Percentiles rank a stretch among this genome's conserved stretches.
Evolutionary conservation across 2,329 filamentous ascomycete genomes (phyloP).

Genomic region (Cladosporium austrohemisphaericum): DNA sequence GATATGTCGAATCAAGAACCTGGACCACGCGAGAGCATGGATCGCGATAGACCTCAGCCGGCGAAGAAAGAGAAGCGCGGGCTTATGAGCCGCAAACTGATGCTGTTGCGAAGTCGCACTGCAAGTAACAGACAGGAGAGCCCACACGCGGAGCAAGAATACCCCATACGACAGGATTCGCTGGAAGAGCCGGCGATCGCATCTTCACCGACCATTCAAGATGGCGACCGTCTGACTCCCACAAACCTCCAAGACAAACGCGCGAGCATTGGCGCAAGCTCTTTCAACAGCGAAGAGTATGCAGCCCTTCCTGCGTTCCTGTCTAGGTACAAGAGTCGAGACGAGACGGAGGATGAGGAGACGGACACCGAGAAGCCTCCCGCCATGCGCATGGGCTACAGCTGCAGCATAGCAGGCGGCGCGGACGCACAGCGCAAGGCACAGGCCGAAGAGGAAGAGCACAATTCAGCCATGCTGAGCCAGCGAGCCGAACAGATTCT

Average conservation of each 20-base stretch:
- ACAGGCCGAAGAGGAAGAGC: slow-evolving; percentile 47
- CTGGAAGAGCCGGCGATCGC: slow-evolving; percentile 13
- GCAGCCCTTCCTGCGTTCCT: slow-evolving; percentile 37
- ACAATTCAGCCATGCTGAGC: slow-evolving; percentile 72
- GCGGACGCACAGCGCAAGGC: slow-evolving; percentile 31
- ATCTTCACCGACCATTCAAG: slow-evolving; percentile 31
- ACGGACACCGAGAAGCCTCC: slow-evolving; percentile 36
- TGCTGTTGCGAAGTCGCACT: slow-evolving; percentile 29
- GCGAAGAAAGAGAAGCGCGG: slow-evolving; percentile 28
- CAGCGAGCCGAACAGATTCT: slow-evolving; percentile 84
- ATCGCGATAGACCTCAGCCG: slow-evolving; percentile 3
- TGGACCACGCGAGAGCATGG: slow-evolving; percentile 9
- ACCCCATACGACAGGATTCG: neutral
- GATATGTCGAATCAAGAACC: slow-evolving; percentile 16
- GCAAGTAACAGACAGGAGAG: slow-evolving; percentile 17
- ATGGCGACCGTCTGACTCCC: slow-evolving; percentile 28
- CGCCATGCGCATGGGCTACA: slow-evolving; percentile 7
- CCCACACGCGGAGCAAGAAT: neutral
- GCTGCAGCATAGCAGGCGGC: slow-evolving; percentile 6
- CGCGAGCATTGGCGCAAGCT: slow-evolving; percentile 35
- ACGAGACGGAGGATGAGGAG: slow-evolving; percentile 26
- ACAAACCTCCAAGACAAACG: slow-evolving; percentile 16
- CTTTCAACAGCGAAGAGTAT: slow-evolving; percentile 43
- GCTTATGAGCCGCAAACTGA: slow-evolving; percentile 32
- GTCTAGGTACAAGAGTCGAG: slow-evolving; percentile 24